phyloP scores from a whole-genome alignment of 768 basidiomycete species.

The Cantharellus cinnabarinus region DNA sequence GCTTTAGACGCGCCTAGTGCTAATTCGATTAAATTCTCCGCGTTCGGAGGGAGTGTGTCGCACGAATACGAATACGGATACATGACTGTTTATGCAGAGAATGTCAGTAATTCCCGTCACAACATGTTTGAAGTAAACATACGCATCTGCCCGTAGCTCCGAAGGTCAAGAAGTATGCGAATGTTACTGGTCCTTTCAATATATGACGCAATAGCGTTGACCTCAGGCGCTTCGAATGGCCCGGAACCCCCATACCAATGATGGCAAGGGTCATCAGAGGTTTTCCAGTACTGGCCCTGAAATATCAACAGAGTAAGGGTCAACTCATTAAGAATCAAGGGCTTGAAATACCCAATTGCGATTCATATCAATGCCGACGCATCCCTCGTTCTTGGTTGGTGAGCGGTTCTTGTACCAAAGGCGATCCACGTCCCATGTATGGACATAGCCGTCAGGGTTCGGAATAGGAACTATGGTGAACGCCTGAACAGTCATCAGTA shows the following conservation, averaged over 20 bases:
- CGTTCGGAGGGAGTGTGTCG: slow-evolving; percentile 38
- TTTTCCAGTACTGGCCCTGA: slow-evolving; percentile 51
- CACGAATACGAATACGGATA: slow-evolving; percentile 55
- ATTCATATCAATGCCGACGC: slow-evolving; percentile 63
- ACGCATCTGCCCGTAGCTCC: slow-evolving; percentile 75
- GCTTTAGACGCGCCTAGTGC: slow-evolving; percentile 44
- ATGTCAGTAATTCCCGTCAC: not conserved
- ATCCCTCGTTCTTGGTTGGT: slow-evolving; percentile 19
- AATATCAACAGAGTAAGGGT: slow-evolving; percentile 2
- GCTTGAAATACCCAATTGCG: slow-evolving; percentile 35
- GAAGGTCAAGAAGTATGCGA: slow-evolving; percentile 48
- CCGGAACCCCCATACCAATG: slow-evolving; percentile 57
- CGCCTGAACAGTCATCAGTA: slow-evolving; percentile 19
- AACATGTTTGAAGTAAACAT: not conserved
- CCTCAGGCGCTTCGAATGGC: slow-evolving; percentile 59
- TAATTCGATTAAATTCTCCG: slow-evolving; percentile 57
- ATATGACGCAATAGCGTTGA: slow-evolving; percentile 53
- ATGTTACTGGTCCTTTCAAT: slow-evolving; percentile 26
- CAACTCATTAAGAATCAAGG: not conserved
- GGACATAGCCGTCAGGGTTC: slow-evolving; percentile 55
- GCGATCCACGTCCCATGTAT: slow-evolving; percentile 50
- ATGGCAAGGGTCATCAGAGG: slow-evolving; percentile 36
- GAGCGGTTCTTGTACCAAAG: slow-evolving; percentile 59
- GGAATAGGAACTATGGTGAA: slow-evolving; percentile 49
- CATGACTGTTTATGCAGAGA: slow-evolving; percentile 2